Percentiles rank a stretch among this genome's conserved stretches.
These are phyloP conservation scores for Trypanosoma theileri DNA, from an alignment of 208 protist genomes.

Conservation along the genomic window DNA sequence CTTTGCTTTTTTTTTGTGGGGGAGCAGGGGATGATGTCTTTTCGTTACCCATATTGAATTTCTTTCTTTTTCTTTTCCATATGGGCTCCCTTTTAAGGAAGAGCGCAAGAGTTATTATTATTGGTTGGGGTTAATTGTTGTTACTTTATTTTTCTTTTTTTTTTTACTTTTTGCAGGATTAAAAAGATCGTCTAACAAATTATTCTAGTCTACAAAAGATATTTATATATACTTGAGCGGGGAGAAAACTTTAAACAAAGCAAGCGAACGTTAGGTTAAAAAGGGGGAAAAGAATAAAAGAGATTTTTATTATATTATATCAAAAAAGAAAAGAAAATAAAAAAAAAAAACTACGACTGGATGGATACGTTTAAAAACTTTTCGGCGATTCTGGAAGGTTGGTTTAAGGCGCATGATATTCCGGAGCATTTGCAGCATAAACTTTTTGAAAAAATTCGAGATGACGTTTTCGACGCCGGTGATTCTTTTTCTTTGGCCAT, in stretches of 20 bases:
- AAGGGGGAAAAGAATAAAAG: background rate
- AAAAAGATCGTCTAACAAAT: too few species aligned
- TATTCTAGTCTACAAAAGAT: background rate
- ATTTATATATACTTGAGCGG: too few species aligned
- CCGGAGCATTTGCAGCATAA: conserved; percentile 31
- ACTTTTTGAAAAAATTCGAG: conserved; percentile 43
- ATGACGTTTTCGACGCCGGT: conserved; percentile 44
- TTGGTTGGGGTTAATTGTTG: too few species aligned
- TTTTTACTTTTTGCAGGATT: too few species aligned
- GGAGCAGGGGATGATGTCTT: too few species aligned
- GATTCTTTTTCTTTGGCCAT: conserved; percentile 37
- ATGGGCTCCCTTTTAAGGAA: too few species aligned
- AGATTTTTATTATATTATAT: conserved; percentile 23
- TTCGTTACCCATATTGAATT: too few species aligned
- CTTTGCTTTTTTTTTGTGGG: too few species aligned
- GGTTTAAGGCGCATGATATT: conserved; percentile 36
- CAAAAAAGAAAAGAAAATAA: conserved; percentile 1
- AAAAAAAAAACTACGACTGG: background rate
- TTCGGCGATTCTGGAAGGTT: conserved; percentile 29
- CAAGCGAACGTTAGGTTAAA: background rate
- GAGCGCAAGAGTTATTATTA: too few species aligned
- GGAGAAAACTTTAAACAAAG: background rate
- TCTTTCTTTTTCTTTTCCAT: too few species aligned
- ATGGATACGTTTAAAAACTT: conserved; percentile 39
- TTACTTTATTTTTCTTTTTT: too few species aligned